Evolutionary conservation across 169 alveolate genomes (phyloP).

Genomic region (Plasmodium malariae): DNA sequence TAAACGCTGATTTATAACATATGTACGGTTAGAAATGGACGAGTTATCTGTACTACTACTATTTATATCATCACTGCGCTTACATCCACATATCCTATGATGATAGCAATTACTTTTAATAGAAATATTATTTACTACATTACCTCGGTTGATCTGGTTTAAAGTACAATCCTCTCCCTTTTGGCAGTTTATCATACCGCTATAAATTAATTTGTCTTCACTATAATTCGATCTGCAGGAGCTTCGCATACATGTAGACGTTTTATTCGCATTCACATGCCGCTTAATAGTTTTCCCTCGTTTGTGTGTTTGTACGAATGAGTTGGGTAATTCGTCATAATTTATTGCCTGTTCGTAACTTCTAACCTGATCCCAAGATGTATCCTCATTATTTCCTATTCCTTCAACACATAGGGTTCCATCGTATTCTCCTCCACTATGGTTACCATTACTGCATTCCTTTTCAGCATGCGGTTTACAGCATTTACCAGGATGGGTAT

Average conservation of each 20-base stretch:
- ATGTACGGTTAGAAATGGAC: not conserved
- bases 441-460: too few relatives aligned
- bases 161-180: not conserved
- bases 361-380: too few relatives aligned
- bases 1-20: not conserved
- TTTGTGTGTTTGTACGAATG: too few relatives aligned
- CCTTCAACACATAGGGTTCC: too few relatives aligned
- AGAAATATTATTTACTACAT: not conserved
- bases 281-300: too few relatives aligned
- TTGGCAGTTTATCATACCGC: not conserved
- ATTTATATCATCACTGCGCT: not conserved
- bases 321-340: too few relatives aligned
- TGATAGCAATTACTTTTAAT: too few relatives aligned
- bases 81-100: not conserved
- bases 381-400: too few relatives aligned
- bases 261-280: not conserved
- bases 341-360: too few relatives aligned
- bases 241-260: not conserved
- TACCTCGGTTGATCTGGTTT: not conserved
- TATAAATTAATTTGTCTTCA: not conserved
- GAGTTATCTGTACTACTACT: not conserved
- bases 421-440: too few relatives aligned
- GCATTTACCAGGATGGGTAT: too few relatives aligned
- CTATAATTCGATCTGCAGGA: not conserved
- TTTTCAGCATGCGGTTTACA: too few relatives aligned